These are phyloP conservation scores for Kandelia obovata DNA, from an alignment of 345 rosid species.

Conservation along the genomic window DNA sequence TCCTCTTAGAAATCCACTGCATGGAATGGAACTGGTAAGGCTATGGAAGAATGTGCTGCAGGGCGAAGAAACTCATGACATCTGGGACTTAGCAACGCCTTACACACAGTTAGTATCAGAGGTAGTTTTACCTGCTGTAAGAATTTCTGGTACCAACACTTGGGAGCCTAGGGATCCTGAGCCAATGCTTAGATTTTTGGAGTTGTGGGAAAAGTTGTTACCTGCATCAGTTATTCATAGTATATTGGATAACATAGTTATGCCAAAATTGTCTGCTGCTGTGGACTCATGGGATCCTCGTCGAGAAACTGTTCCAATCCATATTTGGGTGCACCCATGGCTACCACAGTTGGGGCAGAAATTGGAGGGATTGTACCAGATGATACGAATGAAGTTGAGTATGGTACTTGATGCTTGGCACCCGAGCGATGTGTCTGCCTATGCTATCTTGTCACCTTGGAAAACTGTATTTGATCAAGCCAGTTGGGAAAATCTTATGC, in stretches of 20 bases:
- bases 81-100: constrained; percentile 67
- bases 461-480: constrained; percentile 78
- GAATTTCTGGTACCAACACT: constrained; percentile 75
- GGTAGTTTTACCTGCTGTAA: constrained; percentile 76
- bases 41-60: constrained; percentile 71
- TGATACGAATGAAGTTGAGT: constrained; percentile 73
- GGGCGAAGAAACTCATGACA: constrained; percentile 53
- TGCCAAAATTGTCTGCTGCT: constrained; percentile 77
- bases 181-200: constrained; percentile 88
- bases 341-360: constrained; percentile 73
- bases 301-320: constrained; percentile 74
- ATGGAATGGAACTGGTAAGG: constrained; percentile 54
- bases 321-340: constrained; percentile 97
- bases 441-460: constrained; percentile 86
- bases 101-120: constrained; percentile 72
- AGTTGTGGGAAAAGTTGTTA: constrained; percentile 71
- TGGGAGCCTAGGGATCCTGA: constrained; percentile 96
- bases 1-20: constrained; percentile 66
- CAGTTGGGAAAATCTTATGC: constrained; percentile 90
- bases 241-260: constrained; percentile 56
- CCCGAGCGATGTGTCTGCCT: constrained; percentile 80
- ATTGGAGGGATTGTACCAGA: constrained; percentile 72
- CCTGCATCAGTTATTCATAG: constrained; percentile 62
- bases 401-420: constrained; percentile 92
- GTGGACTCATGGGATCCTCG: constrained; percentile 91